Evolutionary conservation across 176 grass and related monocot species (phyloP), one percentile per base, ranked within the genome.

Genomic region (Cenchrus fungigraminus): DNA sequence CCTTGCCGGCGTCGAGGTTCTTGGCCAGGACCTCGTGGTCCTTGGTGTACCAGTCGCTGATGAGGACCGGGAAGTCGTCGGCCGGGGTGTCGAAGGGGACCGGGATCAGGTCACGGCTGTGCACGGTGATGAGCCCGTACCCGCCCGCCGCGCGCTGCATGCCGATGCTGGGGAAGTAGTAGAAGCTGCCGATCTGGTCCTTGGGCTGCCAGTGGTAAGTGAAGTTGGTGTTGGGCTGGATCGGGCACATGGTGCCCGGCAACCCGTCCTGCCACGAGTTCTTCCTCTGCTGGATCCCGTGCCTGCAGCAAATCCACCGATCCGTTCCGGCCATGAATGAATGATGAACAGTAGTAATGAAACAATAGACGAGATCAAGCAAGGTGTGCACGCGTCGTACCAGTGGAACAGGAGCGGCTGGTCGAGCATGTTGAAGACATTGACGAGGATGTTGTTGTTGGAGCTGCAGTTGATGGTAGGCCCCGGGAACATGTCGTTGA

Each of bases 131-230:
- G 77, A 89, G 63, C 7, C 96, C 96, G 84, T 89, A 94, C 1
- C 54, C 96, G 2, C 96, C 96, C 6, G 87, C 91, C 52, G 88
- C 89, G 37, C 91, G 92, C 76, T 95, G 91, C 93, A 98, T 94
- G 78, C 87, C 93, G 43, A 92, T 70, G 64, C 87, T 94, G 20
- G 96, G 96, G 87, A 84, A 98, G 73, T 98, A 98, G 93, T 90
- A 94, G 93, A 92, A 98, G 82, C 51, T 98, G 68, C 96, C 96
- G 62, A 98, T 98, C 89, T 98, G 93, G 57, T 98, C 96, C 87
- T 98, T 95, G 32, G 87, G 79, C 86, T 98, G 96, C 88, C 85
- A 95, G 64, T 92, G 86, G 89, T 94, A 98, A 15, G 96, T 98
- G 68, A 74, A 98, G 88, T 95, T 98, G 63, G 88, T 92, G 22